phyloP scores from a whole-genome alignment of 83 land plant genomes.

The Diphasiastrum complanatum region DNA sequence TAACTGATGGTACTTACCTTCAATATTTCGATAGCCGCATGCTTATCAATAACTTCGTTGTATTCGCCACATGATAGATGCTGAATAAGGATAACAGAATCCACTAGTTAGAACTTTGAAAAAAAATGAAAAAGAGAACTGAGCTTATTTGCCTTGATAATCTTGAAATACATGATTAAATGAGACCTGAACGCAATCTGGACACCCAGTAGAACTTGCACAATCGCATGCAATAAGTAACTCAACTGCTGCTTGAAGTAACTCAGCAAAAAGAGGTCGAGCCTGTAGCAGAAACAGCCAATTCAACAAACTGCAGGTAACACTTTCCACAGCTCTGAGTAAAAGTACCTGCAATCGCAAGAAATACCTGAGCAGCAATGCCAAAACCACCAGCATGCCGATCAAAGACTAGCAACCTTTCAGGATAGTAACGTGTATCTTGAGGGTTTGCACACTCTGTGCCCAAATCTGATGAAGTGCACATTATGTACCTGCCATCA shows the following conservation, averaged over 20 bases:
- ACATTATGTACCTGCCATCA: slow-evolving; percentile 56
- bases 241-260: slow-evolving; percentile 71
- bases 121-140: background rate
- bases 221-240: slow-evolving; percentile 66
- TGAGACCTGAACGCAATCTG: slow-evolving; percentile 75
- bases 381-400: slow-evolving; percentile 89
- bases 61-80: slow-evolving; percentile 66
- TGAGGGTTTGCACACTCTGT: slow-evolving; percentile 91
- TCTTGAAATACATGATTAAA: background rate
- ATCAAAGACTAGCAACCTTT: slow-evolving; percentile 82
- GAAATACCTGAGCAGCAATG: slow-evolving; percentile 66
- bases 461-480: slow-evolving; percentile 78
- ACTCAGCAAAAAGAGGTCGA: slow-evolving; percentile 59
- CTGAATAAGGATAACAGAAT: slow-evolving; percentile 31
- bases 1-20: too few species aligned
- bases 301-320: background rate
- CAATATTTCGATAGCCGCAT: slow-evolving; percentile 64
- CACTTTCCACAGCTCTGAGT: slow-evolving; percentile 1
- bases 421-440: slow-evolving; percentile 77
- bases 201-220: slow-evolving; percentile 62
- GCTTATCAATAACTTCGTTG: slow-evolving; percentile 86
- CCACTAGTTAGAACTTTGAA: background rate
- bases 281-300: slow-evolving; percentile 41
- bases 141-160: background rate
- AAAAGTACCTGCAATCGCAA: background rate